A percentile compares a stretch with the other conserved stretches of the same genome.
These are phyloP conservation scores for Craspedostauros australis DNA, from an alignment of 108 stramenopile species.

Conservation along the genomic window DNA sequence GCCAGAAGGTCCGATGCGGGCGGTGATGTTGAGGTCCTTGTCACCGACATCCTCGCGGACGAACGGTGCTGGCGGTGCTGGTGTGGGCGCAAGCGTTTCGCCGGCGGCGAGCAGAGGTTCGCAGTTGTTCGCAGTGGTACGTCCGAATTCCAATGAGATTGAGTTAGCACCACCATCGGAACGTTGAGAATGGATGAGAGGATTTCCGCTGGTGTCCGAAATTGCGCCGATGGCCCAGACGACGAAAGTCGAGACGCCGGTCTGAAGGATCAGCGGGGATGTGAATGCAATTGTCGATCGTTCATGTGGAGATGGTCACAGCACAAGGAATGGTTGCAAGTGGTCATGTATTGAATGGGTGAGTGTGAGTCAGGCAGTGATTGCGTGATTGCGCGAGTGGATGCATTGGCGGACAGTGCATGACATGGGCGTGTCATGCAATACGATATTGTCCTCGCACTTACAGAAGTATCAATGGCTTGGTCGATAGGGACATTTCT, in stretches of 20 bases:
- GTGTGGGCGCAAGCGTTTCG: neutral
- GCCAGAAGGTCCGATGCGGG: constrained; percentile 12
- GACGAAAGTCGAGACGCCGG: constrained; percentile 11
- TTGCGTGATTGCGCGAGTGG: too few relatives aligned
- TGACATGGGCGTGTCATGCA: too few relatives aligned
- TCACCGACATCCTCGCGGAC: constrained; percentile 4
- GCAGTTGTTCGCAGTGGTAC: constrained; percentile 16
- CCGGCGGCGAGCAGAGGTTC: neutral
- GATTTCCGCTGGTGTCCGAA: constrained; percentile 6
- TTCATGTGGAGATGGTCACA: neutral
- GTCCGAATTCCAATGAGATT: constrained; percentile 19
- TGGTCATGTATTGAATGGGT: too few relatives aligned
- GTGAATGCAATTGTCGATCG: constrained; percentile 8
- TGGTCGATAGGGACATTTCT: too few relatives aligned
- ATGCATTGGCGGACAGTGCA: too few relatives aligned
- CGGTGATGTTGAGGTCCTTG: constrained; percentile 1
- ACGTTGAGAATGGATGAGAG: constrained; percentile 8
- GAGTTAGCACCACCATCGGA: neutral
- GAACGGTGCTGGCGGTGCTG: constrained; percentile 4
- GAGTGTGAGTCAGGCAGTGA: too few relatives aligned
- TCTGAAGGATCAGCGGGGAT: too few relatives aligned
- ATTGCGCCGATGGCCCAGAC: constrained; percentile 23
- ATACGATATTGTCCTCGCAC: too few relatives aligned
- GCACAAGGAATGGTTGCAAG: neutral
- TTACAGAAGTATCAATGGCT: too few relatives aligned